Base-by-base conservation (phyloP, 192 early-diverging fungal species). In the Umbelopsis sp. region DNA sequence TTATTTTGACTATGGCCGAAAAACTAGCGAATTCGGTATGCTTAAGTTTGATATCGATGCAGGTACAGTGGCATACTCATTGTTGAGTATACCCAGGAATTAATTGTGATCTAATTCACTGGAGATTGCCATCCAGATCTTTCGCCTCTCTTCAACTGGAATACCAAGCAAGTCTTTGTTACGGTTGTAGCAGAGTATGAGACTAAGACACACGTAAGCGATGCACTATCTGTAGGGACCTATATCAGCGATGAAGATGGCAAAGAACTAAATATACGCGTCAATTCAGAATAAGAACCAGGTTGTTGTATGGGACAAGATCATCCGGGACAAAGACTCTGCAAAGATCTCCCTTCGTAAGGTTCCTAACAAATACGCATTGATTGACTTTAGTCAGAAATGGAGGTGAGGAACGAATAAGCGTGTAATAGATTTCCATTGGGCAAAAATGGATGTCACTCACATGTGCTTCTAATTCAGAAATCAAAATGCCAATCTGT, bases 121-220 rank as follows among this genome's bases (percentile, higher is more conserved):
- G 22, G 21, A 9, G 8, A 24, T 49, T n/a, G 26, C 53, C 43
- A 10, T 26, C 47, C 77, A 92, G 94, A 96, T 80, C 86, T 95
- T 6, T 83, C 87, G 22, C 83, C 85, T 12, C 77, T 93, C 26
- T 96, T 94, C 77, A 89, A 94, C 72, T 96, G 93, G 93, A 96
- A 96, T 71, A 93, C 93, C 36, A 96, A 96, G 75, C 91, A 94
- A 77, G 74, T 96, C 29, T 95, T 95, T 85, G 86, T 94, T 44
- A 87, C 85, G 47, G 80, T 91, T 22, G 87, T 94, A 9, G 91
- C 86, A 11, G 93, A 96, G 71, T 96, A 92, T 76, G 78, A 79
- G 43, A 91, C 91, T 9, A 80, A 83, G 21, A 77, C 82, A 26
- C 87, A 93, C 74, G 91, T 94, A 81, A 76, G 83, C 53, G 20